Percentiles rank a stretch among this genome's conserved stretches.
Evolutionary conservation across 2,329 filamentous ascomycete genomes (phyloP).

Genomic region (Colletotrichum chlorophyti): DNA sequence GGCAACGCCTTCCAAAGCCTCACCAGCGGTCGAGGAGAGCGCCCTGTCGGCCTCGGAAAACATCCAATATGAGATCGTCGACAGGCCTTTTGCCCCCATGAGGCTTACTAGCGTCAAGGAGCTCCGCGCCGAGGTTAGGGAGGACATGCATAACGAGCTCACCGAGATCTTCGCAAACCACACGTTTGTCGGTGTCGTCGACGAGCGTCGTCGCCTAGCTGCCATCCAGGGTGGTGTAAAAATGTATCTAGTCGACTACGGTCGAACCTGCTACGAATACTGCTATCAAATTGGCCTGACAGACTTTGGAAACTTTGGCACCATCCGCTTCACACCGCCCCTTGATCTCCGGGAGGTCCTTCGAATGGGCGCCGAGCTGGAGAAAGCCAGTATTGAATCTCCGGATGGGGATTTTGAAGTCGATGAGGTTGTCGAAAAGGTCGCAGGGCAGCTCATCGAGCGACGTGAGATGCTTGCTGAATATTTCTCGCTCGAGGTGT

Average conservation of each 20-base stretch:
- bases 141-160: constrained; percentile 81
- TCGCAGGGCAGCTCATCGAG: constrained; percentile 73
- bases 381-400: constrained; percentile 56
- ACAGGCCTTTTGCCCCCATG: constrained; percentile 73
- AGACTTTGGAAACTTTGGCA: constrained; percentile 94
- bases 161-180: constrained; percentile 88
- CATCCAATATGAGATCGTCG: constrained; percentile 74
- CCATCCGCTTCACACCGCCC: constrained; percentile 79
- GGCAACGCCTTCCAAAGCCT: constrained; percentile 29
- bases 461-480: constrained; percentile 87
- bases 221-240: constrained; percentile 93
- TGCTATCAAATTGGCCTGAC: constrained; percentile 96
- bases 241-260: constrained; percentile 92
- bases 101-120: constrained; percentile 85
- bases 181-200: constrained; percentile 93
- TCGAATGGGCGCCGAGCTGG: constrained; percentile 73
- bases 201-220: constrained; percentile 84
- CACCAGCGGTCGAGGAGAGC: constrained; percentile 38
- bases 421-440: constrained; percentile 68
- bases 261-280: constrained; percentile 83
- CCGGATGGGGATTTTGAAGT: constrained; percentile 68
- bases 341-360: constrained; percentile 76
- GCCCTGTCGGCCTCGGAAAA: constrained; percentile 50
- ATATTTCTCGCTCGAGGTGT: constrained; percentile 89
- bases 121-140: constrained; percentile 80